These are phyloP conservation scores for Zizania palustris DNA, from an alignment of 202 grass and related monocot genomes.

Conservation along the genomic window DNA sequence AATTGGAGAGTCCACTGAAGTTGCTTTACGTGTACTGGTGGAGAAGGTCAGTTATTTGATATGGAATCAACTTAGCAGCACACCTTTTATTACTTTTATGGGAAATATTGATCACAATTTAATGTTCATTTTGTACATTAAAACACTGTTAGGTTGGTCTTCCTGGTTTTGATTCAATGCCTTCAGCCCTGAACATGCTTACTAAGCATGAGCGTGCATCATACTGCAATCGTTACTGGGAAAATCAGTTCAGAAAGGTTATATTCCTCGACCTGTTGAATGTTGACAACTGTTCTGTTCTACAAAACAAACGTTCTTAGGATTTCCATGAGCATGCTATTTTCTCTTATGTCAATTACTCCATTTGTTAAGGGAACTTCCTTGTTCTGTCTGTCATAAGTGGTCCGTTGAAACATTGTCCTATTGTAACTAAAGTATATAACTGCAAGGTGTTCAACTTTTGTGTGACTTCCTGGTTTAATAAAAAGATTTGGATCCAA, in stretches of 20 bases:
- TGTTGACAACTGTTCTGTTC: slow-evolving; percentile 40
- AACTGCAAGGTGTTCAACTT: slow-evolving; percentile 18
- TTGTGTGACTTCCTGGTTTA: slow-evolving; percentile 4
- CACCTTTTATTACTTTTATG: slow-evolving; percentile 24
- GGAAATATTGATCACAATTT: slow-evolving; percentile 26
- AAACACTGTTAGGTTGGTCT: slow-evolving; percentile 78
- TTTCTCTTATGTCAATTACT: background rate
- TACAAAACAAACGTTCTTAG: slow-evolving; percentile 8
- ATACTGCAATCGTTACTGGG: slow-evolving; percentile 98
- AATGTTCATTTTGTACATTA: slow-evolving; percentile 36
- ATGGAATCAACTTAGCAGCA: background rate
- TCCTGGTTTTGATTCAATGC: slow-evolving; percentile 99
- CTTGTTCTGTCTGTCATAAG: slow-evolving; percentile 11
- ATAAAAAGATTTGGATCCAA: slow-evolving; percentile 9
- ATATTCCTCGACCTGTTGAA: slow-evolving; percentile 38
- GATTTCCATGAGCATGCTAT: background rate
- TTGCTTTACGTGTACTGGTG: slow-evolving; percentile 91
- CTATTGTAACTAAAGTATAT: slow-evolving; percentile 33
- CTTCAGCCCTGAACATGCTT: slow-evolving; percentile 88
- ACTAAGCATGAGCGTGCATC: slow-evolving; percentile 93
- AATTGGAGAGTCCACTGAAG: slow-evolving; percentile 98
- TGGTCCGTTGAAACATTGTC: background rate
- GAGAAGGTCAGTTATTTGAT: slow-evolving; percentile 78
- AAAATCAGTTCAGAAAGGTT: slow-evolving; percentile 99
- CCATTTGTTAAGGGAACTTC: background rate